Base-by-base conservation (phyloP, 306 rosid species). In the Cyamopsis tetragonoloba region DNA sequence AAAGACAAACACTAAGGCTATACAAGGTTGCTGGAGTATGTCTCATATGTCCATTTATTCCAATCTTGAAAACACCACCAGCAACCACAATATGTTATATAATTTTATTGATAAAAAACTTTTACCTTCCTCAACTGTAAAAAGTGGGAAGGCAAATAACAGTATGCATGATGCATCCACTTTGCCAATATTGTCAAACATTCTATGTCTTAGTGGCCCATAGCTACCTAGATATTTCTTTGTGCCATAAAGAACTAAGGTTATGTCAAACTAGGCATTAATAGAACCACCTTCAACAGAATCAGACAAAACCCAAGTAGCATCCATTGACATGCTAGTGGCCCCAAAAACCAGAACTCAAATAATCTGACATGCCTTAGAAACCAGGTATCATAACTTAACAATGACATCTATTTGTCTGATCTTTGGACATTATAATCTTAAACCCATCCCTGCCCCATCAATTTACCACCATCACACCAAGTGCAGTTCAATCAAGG, bases 311-410 rank as follows among this genome's bases (percentile, higher is more conserved):
- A 64, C 17, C 70, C n/a, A 47, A 53, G 46, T 17, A 65, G 49
- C 23, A 32, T 34, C 48, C 22, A 56, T n/a, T n/a, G n/a, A n/a
- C 61, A 17, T 47, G 54, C 61, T 28, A 15, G 66, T 56, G 35
- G 17, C 55, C 68, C 62, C 50, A 43, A 26, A 23, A 68, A 68
- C 38, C 27, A 65, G n/a, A 31, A 65, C 22, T 50, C 58, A n/a
- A 27, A 37, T 7, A 67, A 23, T 14, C 68, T 12, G 19, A 60
- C 50, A 20, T 60, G 22, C 6, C 38, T 35, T 60, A n/a, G 50
- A 60, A 20, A 22, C 19, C 22, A 20, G 50, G 38, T 60, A 12
- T 38, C 38, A 22, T 38, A 37, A 24, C n/a, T 22, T 20, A 49
- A 20, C 35, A 22, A 37, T 38, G 15, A 22, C 68, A 61, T 20